Conservation (phyloP, 768 basidiomycete genomes). For the Boletus tomentosulus region DNA sequence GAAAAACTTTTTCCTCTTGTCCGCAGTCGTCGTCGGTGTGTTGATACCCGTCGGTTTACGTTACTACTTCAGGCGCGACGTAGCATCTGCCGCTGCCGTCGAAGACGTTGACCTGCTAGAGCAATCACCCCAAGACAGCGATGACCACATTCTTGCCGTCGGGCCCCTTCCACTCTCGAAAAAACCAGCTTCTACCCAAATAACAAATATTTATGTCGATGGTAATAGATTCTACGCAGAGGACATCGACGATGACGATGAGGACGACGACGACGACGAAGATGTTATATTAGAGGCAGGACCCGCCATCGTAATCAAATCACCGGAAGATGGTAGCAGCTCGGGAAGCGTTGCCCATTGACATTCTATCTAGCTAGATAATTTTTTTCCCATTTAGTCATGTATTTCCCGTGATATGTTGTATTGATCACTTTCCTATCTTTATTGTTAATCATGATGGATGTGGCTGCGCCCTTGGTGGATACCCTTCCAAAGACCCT, state of each 20-base stretch:
- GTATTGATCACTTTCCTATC: slow-evolving; percentile 9
- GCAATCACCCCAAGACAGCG: slow-evolving; percentile 32
- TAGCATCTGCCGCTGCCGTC: slow-evolving; percentile 36
- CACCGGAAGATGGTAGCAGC: slow-evolving; percentile 18
- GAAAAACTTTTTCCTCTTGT: slow-evolving; percentile 82
- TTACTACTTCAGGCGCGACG: slow-evolving; percentile 72
- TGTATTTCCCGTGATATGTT: slow-evolving; percentile 15
- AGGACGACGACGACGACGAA: slow-evolving; percentile 52
- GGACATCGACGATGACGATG: slow-evolving; percentile 54
- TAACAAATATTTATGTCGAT: slow-evolving; percentile 33
- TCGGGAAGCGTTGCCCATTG: slow-evolving; percentile 22
- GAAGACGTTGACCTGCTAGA: slow-evolving; percentile 34
- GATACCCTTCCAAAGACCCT: neutral
- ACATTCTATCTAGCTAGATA: slow-evolving; percentile 11
- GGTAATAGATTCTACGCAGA: slow-evolving; percentile 40
- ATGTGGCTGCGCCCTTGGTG: slow-evolving; percentile 5
- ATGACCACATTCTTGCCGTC: slow-evolving; percentile 51
- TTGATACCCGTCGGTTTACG: slow-evolving; percentile 88
- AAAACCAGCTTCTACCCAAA: slow-evolving; percentile 36
- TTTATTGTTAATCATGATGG: neutral
- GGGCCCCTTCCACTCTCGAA: slow-evolving; percentile 47
- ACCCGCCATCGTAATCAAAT: slow-evolving; percentile 51
- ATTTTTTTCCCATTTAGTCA: slow-evolving; percentile 3
- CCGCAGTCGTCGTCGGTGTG: slow-evolving; percentile 86
- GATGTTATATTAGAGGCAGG: slow-evolving; percentile 76